Conservation (phyloP, 306 rosid species). For the Prosopis cineraria region DNA sequence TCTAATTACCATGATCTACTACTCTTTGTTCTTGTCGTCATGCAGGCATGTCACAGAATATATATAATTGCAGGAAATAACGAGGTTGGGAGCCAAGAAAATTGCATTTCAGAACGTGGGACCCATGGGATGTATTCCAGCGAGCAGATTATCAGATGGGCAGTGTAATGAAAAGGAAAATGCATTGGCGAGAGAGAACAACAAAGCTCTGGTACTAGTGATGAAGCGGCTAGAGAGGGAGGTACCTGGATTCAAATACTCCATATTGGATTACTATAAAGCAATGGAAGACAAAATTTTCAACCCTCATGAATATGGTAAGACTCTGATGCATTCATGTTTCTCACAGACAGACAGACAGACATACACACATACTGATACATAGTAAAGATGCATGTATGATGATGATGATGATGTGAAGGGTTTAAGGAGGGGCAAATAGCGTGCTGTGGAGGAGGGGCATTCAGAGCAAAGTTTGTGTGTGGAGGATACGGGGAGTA, state of each 20-base stretch:
- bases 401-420: no score
- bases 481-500: slow-evolving; percentile 36
- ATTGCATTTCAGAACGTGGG: slow-evolving; percentile 26
- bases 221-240: slow-evolving; percentile 17
- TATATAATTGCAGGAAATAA: slow-evolving; percentile 21
- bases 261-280: slow-evolving; percentile 28
- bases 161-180: not conserved
- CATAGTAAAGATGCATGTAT: no score
- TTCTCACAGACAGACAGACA: no score
- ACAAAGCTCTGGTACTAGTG: slow-evolving; percentile 15
- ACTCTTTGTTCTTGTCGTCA: not conserved
- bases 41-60: no score
- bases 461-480: slow-evolving; percentile 22
- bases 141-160: not conserved
- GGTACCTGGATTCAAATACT: slow-evolving; percentile 28
- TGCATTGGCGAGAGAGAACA: slow-evolving; percentile 27
- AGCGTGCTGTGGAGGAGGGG: slow-evolving; percentile 56
- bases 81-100: slow-evolving; percentile 29
- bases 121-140: slow-evolving; percentile 25
- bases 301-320: slow-evolving; percentile 31
- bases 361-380: no score
- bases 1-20: not conserved
- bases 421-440: slow-evolving; percentile 27
- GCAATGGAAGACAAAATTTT: not conserved
- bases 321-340: no score